Percentiles rank a stretch among this genome's conserved stretches.
Conservation (phyloP, 306 rosid genomes). For the Corylus avellana region DNA sequence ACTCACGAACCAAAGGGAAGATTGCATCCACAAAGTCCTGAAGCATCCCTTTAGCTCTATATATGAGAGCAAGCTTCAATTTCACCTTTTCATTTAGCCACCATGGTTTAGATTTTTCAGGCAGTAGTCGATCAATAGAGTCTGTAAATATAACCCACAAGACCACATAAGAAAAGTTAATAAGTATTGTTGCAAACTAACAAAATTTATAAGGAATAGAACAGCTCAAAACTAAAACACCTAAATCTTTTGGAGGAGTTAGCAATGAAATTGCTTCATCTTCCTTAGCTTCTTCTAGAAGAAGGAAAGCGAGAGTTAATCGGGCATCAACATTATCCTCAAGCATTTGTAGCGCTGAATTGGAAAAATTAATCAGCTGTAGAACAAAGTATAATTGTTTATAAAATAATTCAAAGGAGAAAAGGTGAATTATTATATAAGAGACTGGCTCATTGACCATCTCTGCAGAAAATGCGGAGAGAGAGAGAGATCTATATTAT, state of each 20-base stretch:
- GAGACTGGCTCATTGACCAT: neutral
- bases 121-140: conserved; percentile 46
- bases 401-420: neutral
- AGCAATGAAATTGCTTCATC: conserved; percentile 80
- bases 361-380: conserved; percentile 29
- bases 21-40: conserved; percentile 47
- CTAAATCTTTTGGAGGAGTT: conserved; percentile 61
- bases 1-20: conserved; percentile 42
- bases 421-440: neutral
- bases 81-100: conserved; percentile 62
- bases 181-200: conserved; percentile 13
- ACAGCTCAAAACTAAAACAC: conserved; percentile 35
- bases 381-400: neutral
- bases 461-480: neutral
- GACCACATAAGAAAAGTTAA: neutral
- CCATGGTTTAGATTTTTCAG: conserved; percentile 64
- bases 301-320: conserved; percentile 76
- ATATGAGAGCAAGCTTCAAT: conserved; percentile 49
- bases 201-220: conserved; percentile 27
- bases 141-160: conserved; percentile 46
- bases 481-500: neutral
- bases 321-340: conserved; percentile 71
- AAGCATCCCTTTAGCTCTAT: conserved; percentile 42
- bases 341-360: conserved; percentile 64
- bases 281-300: conserved; percentile 73